phyloP scores from a whole-genome alignment of 345 rosid species.

The Mangifera indica region DNA sequence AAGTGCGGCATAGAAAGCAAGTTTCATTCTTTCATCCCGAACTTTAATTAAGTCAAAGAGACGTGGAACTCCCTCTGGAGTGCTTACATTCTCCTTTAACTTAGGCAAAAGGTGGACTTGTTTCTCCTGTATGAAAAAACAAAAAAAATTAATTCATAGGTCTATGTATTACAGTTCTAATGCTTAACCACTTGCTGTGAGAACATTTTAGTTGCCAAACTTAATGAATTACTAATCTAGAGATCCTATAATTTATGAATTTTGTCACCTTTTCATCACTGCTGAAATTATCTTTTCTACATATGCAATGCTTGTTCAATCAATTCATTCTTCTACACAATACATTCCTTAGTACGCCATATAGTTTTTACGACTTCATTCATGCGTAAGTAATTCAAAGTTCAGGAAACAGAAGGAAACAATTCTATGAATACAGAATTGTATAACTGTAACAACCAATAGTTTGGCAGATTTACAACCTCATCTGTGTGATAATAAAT shows the following conservation, averaged over 20 bases:
- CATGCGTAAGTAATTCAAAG: background rate
- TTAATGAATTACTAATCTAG: background rate
- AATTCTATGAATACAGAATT: background rate
- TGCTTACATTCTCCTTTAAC: conserved; percentile 59
- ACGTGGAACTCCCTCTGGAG: conserved; percentile 90
- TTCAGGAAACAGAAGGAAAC: background rate
- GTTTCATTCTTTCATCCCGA: conserved; percentile 86
- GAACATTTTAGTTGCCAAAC: background rate
- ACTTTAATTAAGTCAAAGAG: conserved; percentile 89
- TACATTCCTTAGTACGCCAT: too few relatives aligned
- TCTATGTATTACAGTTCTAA: background rate
- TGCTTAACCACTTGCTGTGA: background rate
- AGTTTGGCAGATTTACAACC: background rate
- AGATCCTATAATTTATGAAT: background rate
- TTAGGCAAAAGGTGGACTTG: conserved; percentile 63
- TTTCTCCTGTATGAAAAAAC: conserved; percentile 63
- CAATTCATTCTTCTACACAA: too few relatives aligned
- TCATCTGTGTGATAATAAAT: background rate
- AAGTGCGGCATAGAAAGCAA: conserved; percentile 84
- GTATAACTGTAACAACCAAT: background rate
- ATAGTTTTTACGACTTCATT: background rate
- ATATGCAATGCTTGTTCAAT: too few relatives aligned
- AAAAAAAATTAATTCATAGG: conserved; percentile 8
- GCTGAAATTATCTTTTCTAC: background rate
- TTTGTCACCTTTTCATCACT: background rate